Percentiles rank a stretch among this genome's conserved stretches.
These are phyloP conservation scores for Fusarium incarnatum DNA, from an alignment of 2,329 filamentous ascomycete species.

Conservation along the genomic window DNA sequence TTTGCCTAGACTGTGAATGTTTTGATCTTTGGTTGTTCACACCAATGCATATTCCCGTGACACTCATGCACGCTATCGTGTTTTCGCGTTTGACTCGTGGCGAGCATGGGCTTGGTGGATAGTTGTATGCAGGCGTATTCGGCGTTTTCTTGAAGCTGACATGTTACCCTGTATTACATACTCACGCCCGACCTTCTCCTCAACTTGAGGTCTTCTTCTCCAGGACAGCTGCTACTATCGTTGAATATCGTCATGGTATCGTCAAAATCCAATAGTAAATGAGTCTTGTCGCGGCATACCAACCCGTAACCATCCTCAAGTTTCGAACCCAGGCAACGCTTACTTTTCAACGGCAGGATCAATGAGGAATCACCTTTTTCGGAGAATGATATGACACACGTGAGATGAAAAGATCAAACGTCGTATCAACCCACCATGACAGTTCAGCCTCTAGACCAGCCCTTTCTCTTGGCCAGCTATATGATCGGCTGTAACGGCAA, in stretches of 20 bases:
- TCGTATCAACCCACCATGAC: background rate
- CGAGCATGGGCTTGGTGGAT: background rate
- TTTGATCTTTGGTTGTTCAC: background rate
- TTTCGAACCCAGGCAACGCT: background rate
- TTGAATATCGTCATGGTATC: too few relatives aligned
- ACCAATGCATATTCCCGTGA: background rate
- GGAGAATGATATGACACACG: background rate
- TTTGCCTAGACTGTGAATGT: background rate
- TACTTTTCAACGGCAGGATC: too few relatives aligned
- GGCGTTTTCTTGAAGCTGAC: background rate
- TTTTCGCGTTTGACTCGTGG: background rate
- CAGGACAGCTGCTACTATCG: too few relatives aligned
- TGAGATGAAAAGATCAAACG: background rate
- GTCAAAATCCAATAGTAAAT: too few relatives aligned
- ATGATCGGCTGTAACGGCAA: background rate
- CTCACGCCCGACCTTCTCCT: background rate
- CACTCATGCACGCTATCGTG: background rate
- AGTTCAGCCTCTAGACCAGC: background rate
- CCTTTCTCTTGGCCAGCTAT: background rate
- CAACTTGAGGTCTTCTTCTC: too few relatives aligned
- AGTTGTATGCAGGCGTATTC: background rate
- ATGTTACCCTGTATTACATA: background rate
- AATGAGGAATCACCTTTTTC: background rate
- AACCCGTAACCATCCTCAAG: accelerated
- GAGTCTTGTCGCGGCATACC: too few relatives aligned